A percentile compares a stretch with the other conserved stretches of the same genome.
Conservation (phyloP, 2,329 filamentous ascomycete species). For the Scedosporium boydii region DNA sequence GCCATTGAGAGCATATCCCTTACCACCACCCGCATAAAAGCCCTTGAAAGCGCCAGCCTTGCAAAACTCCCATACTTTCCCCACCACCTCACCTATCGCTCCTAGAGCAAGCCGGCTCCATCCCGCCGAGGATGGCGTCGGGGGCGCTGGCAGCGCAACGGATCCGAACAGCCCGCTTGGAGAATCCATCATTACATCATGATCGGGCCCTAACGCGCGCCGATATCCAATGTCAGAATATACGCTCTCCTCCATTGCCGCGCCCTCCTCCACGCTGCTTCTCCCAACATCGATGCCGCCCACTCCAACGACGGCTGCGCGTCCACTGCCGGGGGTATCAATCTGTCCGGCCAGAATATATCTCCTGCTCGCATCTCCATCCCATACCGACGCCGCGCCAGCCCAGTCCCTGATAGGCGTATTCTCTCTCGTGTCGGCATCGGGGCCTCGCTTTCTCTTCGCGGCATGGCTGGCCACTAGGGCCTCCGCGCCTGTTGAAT, state of each 20-base stretch:
- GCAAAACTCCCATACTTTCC: constrained; percentile 81
- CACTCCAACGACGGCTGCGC: neutral
- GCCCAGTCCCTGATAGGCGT: constrained; percentile 8
- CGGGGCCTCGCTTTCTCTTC: constrained; percentile 37
- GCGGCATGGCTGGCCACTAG: constrained; percentile 11
- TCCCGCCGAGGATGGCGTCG: constrained; percentile 22
- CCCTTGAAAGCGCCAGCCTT: constrained; percentile 64
- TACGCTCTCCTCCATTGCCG: constrained; percentile 30
- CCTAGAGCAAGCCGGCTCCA: constrained; percentile 53
- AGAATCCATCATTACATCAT: constrained; percentile 22
- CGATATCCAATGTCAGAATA: constrained; percentile 50
- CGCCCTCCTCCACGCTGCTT: neutral
- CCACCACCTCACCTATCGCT: constrained; percentile 57
- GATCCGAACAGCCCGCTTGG: neutral
- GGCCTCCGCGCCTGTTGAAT: constrained; percentile 9
- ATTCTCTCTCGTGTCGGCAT: constrained; percentile 12
- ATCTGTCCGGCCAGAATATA: constrained; percentile 47
- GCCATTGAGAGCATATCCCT: constrained; percentile 51
- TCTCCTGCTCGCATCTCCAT: constrained; percentile 13
- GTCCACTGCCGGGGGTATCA: constrained; percentile 29
- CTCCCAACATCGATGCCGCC: neutral
- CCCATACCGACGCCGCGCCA: constrained; percentile 8
- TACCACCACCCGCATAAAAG: constrained; percentile 78
- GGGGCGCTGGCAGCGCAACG: constrained; percentile 16
- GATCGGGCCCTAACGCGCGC: constrained; percentile 39